phyloP scores from a whole-genome alignment of 78 protist genomes.

The Cyanophora paradoxa region DNA sequence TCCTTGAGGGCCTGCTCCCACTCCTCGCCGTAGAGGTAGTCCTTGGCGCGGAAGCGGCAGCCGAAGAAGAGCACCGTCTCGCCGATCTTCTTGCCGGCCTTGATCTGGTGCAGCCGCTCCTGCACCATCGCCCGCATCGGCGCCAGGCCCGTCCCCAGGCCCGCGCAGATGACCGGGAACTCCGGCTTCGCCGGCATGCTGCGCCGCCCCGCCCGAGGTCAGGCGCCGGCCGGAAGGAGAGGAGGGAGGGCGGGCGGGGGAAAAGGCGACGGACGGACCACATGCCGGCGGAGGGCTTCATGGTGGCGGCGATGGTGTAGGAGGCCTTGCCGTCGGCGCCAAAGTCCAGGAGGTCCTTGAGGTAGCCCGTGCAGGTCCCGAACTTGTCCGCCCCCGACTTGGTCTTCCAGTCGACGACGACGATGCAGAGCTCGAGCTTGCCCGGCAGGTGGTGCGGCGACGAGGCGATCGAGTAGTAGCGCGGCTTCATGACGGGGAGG shows the following conservation, averaged over 20 bases:
- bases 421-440: slow-evolving; percentile 48
- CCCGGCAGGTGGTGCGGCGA: slow-evolving; percentile 31
- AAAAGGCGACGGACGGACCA: too few species aligned
- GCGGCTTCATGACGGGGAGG: slow-evolving; percentile 53
- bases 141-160: slow-evolving; percentile 75
- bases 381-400: too few species aligned
- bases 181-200: slow-evolving; percentile 21
- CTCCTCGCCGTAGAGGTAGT: slow-evolving; percentile 68
- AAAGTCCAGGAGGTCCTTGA: too few species aligned
- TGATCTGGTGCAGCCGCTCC: slow-evolving; percentile 17
- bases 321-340: too few species aligned
- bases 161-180: slow-evolving; percentile 38
- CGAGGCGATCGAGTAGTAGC: slow-evolving; percentile 70
- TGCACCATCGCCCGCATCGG: slow-evolving; percentile 58
- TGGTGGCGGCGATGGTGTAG: too few species aligned
- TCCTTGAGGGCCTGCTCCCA: slow-evolving; percentile 22
- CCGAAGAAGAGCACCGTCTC: slow-evolving; percentile 71
- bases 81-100: slow-evolving; percentile 32
- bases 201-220: too few species aligned
- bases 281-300: too few species aligned
- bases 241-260: too few species aligned
- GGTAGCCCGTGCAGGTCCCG: too few species aligned
- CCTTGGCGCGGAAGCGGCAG: slow-evolving; percentile 64
- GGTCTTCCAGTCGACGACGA: slow-evolving; percentile 39
- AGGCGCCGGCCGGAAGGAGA: too few species aligned